Evolutionary conservation across 768 basidiomycete species (phyloP).

Genomic region (Mrakia hoshinonis): DNA sequence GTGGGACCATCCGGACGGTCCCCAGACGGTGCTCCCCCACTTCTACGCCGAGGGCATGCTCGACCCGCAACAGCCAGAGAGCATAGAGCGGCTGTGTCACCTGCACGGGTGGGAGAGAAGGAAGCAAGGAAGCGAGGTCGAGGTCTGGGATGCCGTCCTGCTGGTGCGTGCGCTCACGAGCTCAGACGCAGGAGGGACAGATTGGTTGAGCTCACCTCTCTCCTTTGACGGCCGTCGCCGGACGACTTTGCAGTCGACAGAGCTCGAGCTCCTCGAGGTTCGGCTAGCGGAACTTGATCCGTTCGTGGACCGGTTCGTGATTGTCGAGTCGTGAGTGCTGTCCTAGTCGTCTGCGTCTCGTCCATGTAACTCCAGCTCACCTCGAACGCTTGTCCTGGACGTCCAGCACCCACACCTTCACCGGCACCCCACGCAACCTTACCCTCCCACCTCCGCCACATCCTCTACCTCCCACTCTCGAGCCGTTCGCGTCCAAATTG

Average conservation of each 20-base stretch:
- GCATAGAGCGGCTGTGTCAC: slow-evolving; percentile 45
- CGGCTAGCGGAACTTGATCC: slow-evolving; percentile 55
- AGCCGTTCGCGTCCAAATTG: slow-evolving; percentile 51
- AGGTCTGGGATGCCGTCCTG: slow-evolving; percentile 53
- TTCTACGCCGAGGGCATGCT: slow-evolving; percentile 52
- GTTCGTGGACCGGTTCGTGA: slow-evolving; percentile 54
- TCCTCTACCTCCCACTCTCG: slow-evolving; percentile 45
- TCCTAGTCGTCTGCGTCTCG: neutral
- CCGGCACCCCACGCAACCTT: slow-evolving; percentile 44
- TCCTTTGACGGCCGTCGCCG: neutral
- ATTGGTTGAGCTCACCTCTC: neutral
- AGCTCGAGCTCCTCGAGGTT: slow-evolving; percentile 57
- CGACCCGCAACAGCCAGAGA: slow-evolving; percentile 2
- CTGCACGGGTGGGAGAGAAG: slow-evolving; percentile 54
- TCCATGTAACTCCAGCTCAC: slow-evolving; percentile 30
- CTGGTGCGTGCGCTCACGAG: slow-evolving; percentile 37
- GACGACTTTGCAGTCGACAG: slow-evolving; percentile 41
- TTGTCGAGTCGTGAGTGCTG: slow-evolving; percentile 51
- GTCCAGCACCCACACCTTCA: slow-evolving; percentile 45
- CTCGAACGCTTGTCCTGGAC: slow-evolving; percentile 46
- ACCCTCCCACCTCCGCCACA: slow-evolving; percentile 38
- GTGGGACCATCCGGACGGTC: slow-evolving; percentile 53
- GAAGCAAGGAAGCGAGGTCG: slow-evolving; percentile 30
- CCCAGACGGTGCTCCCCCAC: slow-evolving; percentile 48
- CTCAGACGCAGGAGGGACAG: neutral